Evolutionary conservation across 1,139 yeast genomes (phyloP).

Genomic region (Candida sp.): DNA sequence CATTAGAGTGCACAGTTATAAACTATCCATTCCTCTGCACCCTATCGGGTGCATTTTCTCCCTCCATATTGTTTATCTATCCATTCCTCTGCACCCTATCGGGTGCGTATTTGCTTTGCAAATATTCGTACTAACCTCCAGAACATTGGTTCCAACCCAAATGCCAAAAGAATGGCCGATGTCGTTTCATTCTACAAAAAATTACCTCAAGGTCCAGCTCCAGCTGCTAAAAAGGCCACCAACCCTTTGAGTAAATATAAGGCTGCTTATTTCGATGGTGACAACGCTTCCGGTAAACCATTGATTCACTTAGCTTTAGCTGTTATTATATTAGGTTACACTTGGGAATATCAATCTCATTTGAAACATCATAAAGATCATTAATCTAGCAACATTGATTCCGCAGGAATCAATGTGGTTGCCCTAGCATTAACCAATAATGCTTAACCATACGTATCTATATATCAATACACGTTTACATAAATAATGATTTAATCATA

Average conservation of each 20-base stretch:
- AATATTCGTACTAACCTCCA: conserved; percentile 40
- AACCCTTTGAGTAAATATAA: conserved; percentile 74
- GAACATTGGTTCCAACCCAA: conserved; percentile 94
- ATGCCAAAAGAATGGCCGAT: conserved; percentile 95
- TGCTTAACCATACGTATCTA: no score
- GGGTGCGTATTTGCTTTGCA: not conserved
- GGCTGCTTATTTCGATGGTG: conserved; percentile 77
- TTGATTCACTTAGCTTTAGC: conserved; percentile 73
- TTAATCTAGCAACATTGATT: conserved; percentile 5
- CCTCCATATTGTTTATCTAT: no score
- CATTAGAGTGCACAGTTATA: no score
- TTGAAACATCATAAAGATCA: conserved; percentile 47
- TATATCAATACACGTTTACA: no score
- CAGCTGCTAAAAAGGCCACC: conserved; percentile 64
- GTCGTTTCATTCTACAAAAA: conserved; percentile 95
- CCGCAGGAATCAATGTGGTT: no score
- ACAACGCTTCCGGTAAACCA: conserved; percentile 79
- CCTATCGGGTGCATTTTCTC: no score
- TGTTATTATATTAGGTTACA: conserved; percentile 78
- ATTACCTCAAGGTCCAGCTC: conserved; percentile 91
- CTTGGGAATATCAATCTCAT: conserved; percentile 93
- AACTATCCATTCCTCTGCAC: no score
- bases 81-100: no score
- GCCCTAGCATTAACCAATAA: no score
- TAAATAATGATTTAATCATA: no score